Evolutionary conservation across 352 stramenopile species (phyloP).

Genomic region (Phytopythium ostracodes): DNA sequence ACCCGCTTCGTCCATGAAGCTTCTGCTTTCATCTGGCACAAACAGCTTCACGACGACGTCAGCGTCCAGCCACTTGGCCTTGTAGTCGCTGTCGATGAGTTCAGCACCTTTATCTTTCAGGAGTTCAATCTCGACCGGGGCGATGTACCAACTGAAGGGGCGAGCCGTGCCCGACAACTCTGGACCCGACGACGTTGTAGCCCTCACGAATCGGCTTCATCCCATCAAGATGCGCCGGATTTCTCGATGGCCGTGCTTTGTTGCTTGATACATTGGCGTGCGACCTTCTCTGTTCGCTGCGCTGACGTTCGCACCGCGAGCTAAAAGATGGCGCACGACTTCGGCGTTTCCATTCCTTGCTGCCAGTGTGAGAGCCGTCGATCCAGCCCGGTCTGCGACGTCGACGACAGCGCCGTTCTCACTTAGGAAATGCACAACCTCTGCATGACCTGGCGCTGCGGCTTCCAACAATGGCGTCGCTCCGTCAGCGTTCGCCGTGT

Average conservation of each 20-base stretch:
- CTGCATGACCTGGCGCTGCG: not conserved
- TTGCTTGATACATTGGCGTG: not conserved
- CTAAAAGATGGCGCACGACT: not conserved
- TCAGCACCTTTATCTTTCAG: not conserved
- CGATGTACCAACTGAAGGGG: not conserved
- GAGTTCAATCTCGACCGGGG: not conserved
- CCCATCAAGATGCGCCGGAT: not conserved
- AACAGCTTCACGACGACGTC: slow-evolving; percentile 23
- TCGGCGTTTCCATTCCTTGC: not conserved
- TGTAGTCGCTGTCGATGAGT: not conserved
- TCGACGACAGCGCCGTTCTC: not conserved
- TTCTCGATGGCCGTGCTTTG: not conserved
- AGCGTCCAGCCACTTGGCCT: slow-evolving; percentile 3
- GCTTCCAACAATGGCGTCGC: not conserved
- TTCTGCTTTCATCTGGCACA: slow-evolving; percentile 12
- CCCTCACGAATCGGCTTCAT: not conserved
- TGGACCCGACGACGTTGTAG: not conserved
- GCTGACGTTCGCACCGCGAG: not conserved
- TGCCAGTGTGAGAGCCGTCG: not conserved
- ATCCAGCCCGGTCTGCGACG: not conserved
- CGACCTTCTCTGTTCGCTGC: not conserved
- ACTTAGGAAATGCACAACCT: not conserved
- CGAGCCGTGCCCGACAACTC: not conserved
- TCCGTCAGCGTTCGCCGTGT: not conserved
- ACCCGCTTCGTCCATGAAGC: slow-evolving; percentile 19